phyloP scores from a whole-genome alignment of 1,284 basidiomycete genomes.

The Ustilago trichophora region DNA sequence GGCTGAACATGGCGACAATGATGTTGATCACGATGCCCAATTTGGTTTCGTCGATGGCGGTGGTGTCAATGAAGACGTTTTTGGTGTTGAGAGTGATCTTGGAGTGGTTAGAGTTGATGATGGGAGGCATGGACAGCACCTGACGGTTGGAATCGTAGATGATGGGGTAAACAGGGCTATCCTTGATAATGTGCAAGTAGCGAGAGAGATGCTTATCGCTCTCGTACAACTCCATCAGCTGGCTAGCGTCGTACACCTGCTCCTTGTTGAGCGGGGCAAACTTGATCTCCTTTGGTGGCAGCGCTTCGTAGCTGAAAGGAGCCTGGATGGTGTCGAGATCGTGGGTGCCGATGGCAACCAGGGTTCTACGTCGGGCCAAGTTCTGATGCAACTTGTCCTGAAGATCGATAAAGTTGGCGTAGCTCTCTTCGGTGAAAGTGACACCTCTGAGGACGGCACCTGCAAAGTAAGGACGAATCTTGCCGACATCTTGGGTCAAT shows the following conservation, averaged over 20 bases:
- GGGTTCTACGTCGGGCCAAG: slow-evolving; percentile 85
- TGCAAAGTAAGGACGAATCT: slow-evolving; percentile 89
- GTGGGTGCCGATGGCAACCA: slow-evolving; percentile 97
- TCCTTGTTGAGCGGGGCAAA: slow-evolving; percentile 87
- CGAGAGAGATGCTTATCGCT: slow-evolving; percentile 89
- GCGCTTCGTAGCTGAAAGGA: slow-evolving; percentile 91
- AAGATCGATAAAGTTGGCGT: slow-evolving; percentile 93
- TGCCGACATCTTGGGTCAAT: slow-evolving; percentile 54
- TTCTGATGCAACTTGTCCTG: slow-evolving; percentile 99
- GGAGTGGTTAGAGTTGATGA: slow-evolving; percentile 74
- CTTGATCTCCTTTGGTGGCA: slow-evolving; percentile 86
- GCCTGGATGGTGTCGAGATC: slow-evolving; percentile 88
- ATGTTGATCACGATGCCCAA: slow-evolving; percentile 94
- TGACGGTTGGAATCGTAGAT: slow-evolving; percentile 89
- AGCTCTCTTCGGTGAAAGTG: slow-evolving; percentile 84
- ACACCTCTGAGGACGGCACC: slow-evolving; percentile 89
- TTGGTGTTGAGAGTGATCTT: slow-evolving; percentile 94
- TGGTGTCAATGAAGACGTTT: slow-evolving; percentile 96
- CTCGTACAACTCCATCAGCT: slow-evolving; percentile 72
- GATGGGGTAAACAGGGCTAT: slow-evolving; percentile 95
- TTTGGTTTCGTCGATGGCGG: slow-evolving; percentile 97
- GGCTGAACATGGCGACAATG: slow-evolving; percentile 94
- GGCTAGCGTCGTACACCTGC: slow-evolving; percentile 69
- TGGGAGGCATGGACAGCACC: slow-evolving; percentile 96
- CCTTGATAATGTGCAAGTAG: slow-evolving; percentile 91